Percentiles rank a stretch among this genome's conserved stretches.
Evolutionary conservation across 1,284 basidiomycete species (phyloP).

Genomic region (Hortiboletus rubellus): DNA sequence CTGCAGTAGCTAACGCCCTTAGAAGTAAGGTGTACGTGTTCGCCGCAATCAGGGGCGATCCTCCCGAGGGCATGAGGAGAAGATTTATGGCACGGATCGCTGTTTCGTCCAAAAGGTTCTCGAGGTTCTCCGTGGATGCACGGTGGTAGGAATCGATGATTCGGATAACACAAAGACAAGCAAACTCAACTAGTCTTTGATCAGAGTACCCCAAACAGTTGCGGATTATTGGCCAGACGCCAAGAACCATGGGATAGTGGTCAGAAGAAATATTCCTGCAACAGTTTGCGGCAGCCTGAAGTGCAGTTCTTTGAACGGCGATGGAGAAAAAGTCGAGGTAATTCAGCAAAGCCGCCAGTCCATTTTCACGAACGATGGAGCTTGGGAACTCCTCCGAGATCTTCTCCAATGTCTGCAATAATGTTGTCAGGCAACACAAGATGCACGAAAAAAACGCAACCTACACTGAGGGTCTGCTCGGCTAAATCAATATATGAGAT

Average conservation of each 20-base stretch:
- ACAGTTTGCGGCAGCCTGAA: slow-evolving; percentile 96
- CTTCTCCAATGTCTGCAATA: slow-evolving; percentile 86
- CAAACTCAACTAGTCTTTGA: slow-evolving; percentile 91
- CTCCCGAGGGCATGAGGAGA: slow-evolving; percentile 83
- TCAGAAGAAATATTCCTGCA: slow-evolving; percentile 88
- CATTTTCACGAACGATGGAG: slow-evolving; percentile 91
- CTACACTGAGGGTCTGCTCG: slow-evolving; percentile 92
- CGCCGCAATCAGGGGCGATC: slow-evolving; percentile 78
- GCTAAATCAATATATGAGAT: slow-evolving; percentile 96
- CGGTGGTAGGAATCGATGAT: slow-evolving; percentile 90
- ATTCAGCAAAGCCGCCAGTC: slow-evolving; percentile 86
- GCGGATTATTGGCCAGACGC: slow-evolving; percentile 89
- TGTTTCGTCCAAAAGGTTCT: slow-evolving; percentile 80
- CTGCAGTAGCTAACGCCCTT: slow-evolving; percentile 82
- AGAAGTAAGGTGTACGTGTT: slow-evolving; percentile 89
- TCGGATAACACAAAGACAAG: slow-evolving; percentile 89
- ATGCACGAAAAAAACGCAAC: slow-evolving; percentile 38
- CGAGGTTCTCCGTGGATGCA: slow-evolving; percentile 79
- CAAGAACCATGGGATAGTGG: slow-evolving; percentile 83
- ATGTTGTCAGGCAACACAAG: slow-evolving; percentile 22
- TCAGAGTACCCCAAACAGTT: slow-evolving; percentile 90
- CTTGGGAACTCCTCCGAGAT: slow-evolving; percentile 95
- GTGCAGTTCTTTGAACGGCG: slow-evolving; percentile 90
- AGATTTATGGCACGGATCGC: slow-evolving; percentile 83
- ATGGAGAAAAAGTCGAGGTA: slow-evolving; percentile 98